These are phyloP conservation scores for Acrodontium crateriforme DNA, from an alignment of 2,329 filamentous ascomycete species.

Conservation along the genomic window DNA sequence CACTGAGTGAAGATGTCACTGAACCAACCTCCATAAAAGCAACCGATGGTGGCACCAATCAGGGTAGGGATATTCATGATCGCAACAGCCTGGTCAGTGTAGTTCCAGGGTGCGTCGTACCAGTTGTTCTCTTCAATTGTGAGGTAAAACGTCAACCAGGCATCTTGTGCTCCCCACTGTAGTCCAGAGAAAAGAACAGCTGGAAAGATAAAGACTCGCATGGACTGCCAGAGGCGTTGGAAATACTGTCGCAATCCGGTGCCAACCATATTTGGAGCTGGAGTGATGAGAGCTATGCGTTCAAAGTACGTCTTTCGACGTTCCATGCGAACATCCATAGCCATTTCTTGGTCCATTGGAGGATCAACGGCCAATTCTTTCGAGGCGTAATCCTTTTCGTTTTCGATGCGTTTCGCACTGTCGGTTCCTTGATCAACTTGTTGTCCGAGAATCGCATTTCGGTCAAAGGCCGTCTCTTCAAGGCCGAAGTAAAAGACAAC, in stretches of 20 bases:
- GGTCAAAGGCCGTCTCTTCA: constrained; percentile 40
- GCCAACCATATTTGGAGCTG: constrained; percentile 39
- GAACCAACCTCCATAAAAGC: constrained; percentile 43
- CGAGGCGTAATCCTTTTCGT: constrained; percentile 9
- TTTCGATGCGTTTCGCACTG: no score
- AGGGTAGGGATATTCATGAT: constrained; percentile 45
- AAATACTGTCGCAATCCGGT: constrained; percentile 41
- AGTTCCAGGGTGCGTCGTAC: constrained; percentile 41
- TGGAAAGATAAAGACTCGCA: constrained; percentile 43
- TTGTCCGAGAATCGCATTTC: constrained; percentile 24
- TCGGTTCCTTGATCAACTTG: constrained; percentile 3
- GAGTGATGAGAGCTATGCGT: constrained; percentile 43
- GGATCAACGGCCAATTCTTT: constrained; percentile 2
- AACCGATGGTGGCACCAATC: constrained; percentile 41
- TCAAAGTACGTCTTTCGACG: constrained; percentile 38
- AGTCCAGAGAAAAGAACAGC: constrained; percentile 44
- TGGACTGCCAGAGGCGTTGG: constrained; percentile 38
- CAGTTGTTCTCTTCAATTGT: constrained; percentile 45
- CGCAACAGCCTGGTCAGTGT: constrained; percentile 38
- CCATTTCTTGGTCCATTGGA: background rate
- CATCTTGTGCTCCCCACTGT: constrained; percentile 47
- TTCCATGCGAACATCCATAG: no score
- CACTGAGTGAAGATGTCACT: constrained; percentile 43
- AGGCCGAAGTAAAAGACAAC: constrained; percentile 38
- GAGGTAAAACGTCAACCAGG: constrained; percentile 45